Base-by-base conservation (phyloP, 352 stramenopile species). In the Pythium folliculosum region DNA sequence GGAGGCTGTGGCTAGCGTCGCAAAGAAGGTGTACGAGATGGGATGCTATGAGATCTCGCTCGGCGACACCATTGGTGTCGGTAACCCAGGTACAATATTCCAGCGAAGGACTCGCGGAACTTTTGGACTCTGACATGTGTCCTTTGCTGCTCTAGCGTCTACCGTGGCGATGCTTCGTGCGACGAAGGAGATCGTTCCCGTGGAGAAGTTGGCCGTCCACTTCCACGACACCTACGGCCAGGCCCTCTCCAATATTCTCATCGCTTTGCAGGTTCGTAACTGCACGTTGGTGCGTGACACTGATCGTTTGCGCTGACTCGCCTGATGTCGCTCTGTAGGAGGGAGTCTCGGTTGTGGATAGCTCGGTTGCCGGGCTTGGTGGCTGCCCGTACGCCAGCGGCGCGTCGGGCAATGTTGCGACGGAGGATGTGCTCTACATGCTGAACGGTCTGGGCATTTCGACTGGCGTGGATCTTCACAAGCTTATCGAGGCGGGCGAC, bases 201-300 rank as follows among this genome's bases (percentile, higher is more conserved):
- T 92, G 10, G 73, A 97, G 17, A 80, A 91, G 49, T 73, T 99
- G 16, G 96, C 97, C 1, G 95, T 98, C 55, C 97, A 99, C 73
- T 99, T 99, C 73, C 97, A 99, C 78, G 91, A 99, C 73, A 99
- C 97, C 7, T 99, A 98, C 70, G 97, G 96, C 38, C 94, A 98
- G 81, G 96, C 95, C 9, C 78, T 99, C 44, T 89, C 95, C 44
- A 99, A 99, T 67, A 97, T 99, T 64, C 77, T 99, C 9, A 77
- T 96, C 30, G 89, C 88, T 19, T 69, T 96, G 32, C 88, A 96
- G 81, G 86, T 95, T 70, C 53, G 60, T 40, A 47, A 47, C 17
- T 12, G 1, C 14, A 3, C 5, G 12, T n/a, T 2, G 12, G 2
- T 16, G 4, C 6, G 14, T n/a, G 13, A 47, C 2, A 7, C 40